Conservation (phyloP, 306 rosid species). For the Comarum palustre region DNA sequence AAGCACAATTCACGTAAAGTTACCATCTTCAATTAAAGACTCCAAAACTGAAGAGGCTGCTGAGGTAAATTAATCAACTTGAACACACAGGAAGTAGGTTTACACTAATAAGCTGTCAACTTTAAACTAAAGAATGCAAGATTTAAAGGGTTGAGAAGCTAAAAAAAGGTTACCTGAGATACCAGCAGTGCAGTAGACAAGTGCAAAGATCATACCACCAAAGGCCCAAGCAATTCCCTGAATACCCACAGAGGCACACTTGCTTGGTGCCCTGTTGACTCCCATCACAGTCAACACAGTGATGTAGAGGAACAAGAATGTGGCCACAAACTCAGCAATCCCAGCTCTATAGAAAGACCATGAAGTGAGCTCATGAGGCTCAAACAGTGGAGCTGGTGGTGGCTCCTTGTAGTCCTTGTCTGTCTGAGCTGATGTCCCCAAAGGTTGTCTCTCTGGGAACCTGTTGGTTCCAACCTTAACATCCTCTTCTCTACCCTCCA, state of each 20-base stretch:
- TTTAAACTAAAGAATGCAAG: background rate
- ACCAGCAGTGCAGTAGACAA: conserved; percentile 93
- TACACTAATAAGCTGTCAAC: background rate
- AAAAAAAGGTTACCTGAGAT: conserved; percentile 49
- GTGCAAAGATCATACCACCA: conserved; percentile 97
- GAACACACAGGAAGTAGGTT: background rate
- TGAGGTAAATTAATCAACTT: background rate
- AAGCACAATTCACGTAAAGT: background rate
- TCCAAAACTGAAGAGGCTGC: background rate
- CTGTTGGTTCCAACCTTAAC: conserved; percentile 82
- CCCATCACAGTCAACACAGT: conserved; percentile 84
- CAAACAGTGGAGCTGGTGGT: conserved; percentile 82
- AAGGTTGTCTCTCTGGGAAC: conserved; percentile 64
- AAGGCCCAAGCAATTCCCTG: conserved; percentile 99
- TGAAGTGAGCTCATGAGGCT: conserved; percentile 76
- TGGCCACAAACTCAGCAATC: conserved; percentile 82
- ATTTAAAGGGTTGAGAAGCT: background rate
- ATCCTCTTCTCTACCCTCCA: conserved; percentile 76
- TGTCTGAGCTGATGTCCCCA: conserved; percentile 67
- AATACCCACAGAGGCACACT: conserved; percentile 70
- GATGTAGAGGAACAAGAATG: conserved; percentile 87
- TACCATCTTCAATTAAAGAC: background rate
- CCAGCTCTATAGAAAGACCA: conserved; percentile 96
- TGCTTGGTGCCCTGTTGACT: conserved; percentile 36
- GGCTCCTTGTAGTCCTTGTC: conserved; percentile 83